Conservation (phyloP, 208 protist genomes). For the Leishmania turanica region DNA sequence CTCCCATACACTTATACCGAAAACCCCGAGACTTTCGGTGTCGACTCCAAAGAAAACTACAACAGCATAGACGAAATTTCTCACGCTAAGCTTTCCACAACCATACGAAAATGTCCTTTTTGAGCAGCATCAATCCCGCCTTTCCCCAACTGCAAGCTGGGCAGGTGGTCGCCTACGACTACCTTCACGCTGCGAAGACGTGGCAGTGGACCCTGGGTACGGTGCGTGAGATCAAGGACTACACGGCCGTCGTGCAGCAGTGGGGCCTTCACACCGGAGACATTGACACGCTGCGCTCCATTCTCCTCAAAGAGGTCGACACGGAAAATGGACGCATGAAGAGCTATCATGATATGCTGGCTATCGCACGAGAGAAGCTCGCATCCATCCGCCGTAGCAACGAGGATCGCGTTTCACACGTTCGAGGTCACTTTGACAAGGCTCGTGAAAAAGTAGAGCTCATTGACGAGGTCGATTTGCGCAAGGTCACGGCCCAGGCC, state of each 20-base stretch:
- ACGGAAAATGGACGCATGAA: constrained; percentile 49
- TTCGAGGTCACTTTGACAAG: constrained; percentile 38
- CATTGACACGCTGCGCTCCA: constrained; percentile 43
- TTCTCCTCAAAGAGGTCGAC: constrained; percentile 56
- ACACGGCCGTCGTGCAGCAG: constrained; percentile 51
- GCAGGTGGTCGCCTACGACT: constrained; percentile 68
- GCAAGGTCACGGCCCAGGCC: constrained; percentile 54
- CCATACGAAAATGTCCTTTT: constrained; percentile 27
- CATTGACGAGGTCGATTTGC: constrained; percentile 57
- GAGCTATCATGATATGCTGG: constrained; percentile 57
- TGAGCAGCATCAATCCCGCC: constrained; percentile 24
- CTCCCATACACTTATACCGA: background rate
- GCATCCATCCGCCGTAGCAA: constrained; percentile 66
- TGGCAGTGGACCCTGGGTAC: constrained; percentile 77
- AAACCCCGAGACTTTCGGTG: no score
- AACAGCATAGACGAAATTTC: background rate
- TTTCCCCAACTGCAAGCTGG: constrained; percentile 36
- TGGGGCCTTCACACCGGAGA: constrained; percentile 61
- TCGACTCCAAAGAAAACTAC: background rate
- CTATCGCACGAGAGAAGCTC: constrained; percentile 45
- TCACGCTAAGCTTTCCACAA: background rate
- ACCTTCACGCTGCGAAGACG: constrained; percentile 46
- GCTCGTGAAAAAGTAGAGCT: constrained; percentile 32
- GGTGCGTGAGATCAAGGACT: constrained; percentile 39
- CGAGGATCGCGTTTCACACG: constrained; percentile 57